Evolutionary conservation across 2,329 filamentous ascomycete genomes (phyloP), one percentile per base, ranked within the genome.

Genomic region (Mollisia scopiformis): DNA sequence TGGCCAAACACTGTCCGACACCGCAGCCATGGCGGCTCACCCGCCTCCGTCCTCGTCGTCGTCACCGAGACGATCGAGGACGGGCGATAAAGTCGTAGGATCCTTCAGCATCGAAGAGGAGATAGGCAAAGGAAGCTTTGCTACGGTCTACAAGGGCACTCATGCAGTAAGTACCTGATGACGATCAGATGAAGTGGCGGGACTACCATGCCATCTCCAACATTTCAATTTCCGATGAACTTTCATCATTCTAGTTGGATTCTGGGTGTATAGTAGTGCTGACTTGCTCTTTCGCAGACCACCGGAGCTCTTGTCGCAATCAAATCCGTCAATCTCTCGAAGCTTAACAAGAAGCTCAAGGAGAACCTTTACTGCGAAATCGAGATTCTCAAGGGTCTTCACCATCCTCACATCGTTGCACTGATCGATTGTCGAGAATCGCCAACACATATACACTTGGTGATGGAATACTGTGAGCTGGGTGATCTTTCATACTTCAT

Each of bases 391-490:
- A 95, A 95, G 77, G 91, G 88, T 66, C 85, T 99, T 28, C 91
- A 95, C 62, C 95, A 99, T 77, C 95, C 95, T 28, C 95, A 99
- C 74, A 97, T 99, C 69, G 95, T 98, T 68, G 91, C 93, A 69
- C 88, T 99, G 51, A 93, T 97, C 80, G 92, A 97, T 77, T 97
- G 93, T 79, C 85, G 94, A 75, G 93, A 98, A 76, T 90, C 92
- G 0, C 81, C 86, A 3, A 88, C 89, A 23, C 91, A 96, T 73
- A 97, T 98, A 78, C 95, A 99, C 77, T 85, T 99, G 61, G 89
- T 98, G 65, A 99, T 98, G 94, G 95, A 99, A 79, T 98, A 96
- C 78, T 98, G 95, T 78, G 92, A 96, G 74, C 84, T 99, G 41
- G 94, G 95, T 23, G 95, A 99, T 73, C 79, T 99, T 61, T 96